These are phyloP conservation scores for Pyrus pyrifolia DNA, from an alignment of 306 rosid species.

Conservation along the genomic window DNA sequence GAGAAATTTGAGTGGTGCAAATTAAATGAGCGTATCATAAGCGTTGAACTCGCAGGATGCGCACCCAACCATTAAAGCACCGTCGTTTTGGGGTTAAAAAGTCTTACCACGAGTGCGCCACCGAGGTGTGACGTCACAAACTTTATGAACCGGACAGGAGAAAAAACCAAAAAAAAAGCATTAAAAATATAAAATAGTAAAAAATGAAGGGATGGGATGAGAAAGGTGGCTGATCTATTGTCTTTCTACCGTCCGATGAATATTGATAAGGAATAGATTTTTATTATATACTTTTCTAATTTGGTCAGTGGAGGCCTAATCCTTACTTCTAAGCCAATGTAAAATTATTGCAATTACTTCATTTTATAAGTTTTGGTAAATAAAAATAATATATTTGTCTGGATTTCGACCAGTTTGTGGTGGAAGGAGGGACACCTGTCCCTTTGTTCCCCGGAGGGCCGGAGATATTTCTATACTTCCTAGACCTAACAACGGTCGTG, in stretches of 20 bases:
- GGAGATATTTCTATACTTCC: slow-evolving; percentile 14
- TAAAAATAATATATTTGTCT: slow-evolving; percentile 4
- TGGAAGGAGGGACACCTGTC: slow-evolving; percentile 13
- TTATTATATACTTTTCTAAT: background rate
- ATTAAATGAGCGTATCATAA: background rate
- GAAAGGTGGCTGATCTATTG: background rate
- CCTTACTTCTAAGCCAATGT: slow-evolving; percentile 17
- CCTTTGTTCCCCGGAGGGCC: background rate
- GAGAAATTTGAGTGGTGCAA: slow-evolving; percentile 4
- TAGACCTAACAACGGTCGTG: background rate
- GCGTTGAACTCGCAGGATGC: background rate
- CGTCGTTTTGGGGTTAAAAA: background rate
- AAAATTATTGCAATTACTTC: background rate
- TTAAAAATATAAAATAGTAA: background rate
- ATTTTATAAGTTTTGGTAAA: background rate
- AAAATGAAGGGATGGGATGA: background rate
- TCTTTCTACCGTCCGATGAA: background rate
- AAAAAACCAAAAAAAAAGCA: background rate
- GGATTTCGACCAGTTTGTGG: slow-evolving; percentile 40
- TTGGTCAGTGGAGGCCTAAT: background rate
- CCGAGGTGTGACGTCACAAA: background rate
- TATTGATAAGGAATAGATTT: background rate
- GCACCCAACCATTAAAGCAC: background rate
- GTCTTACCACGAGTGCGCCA: slow-evolving; percentile 13
- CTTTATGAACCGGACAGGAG: background rate